These are phyloP conservation scores for Wallacemonas sp. DNA, from an alignment of 208 protist genomes.

Conservation along the genomic window DNA sequence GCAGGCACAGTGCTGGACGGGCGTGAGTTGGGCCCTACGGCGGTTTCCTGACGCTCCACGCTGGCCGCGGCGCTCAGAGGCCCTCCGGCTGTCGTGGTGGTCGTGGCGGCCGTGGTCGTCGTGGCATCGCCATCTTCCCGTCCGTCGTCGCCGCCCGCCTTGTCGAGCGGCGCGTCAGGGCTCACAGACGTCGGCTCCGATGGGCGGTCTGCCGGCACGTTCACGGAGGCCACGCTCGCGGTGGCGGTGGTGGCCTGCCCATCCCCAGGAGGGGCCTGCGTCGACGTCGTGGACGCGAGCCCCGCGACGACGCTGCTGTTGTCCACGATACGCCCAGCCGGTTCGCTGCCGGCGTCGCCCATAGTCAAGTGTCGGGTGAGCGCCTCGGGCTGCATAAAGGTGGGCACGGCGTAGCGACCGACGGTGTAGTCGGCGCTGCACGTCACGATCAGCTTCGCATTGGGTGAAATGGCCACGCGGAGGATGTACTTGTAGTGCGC, in stretches of 20 bases:
- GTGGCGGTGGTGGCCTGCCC: not conserved
- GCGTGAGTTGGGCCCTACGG: too few relatives aligned
- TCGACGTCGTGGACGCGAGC: not conserved
- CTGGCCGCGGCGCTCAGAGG: not conserved
- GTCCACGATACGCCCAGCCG: too few relatives aligned
- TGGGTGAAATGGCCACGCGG: slow-evolving; percentile 74
- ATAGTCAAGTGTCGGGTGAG: not conserved
- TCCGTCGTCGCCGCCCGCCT: too few relatives aligned
- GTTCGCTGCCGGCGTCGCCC: too few relatives aligned
- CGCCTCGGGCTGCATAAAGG: slow-evolving; percentile 24
- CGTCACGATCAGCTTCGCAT: slow-evolving; percentile 64
- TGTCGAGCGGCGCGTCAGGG: not conserved
- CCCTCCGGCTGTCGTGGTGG: not conserved
- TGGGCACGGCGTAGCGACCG: slow-evolving; percentile 68
- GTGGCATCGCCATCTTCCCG: too few relatives aligned
- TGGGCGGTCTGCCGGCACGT: not conserved
- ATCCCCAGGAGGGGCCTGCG: not conserved
- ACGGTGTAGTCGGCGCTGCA: slow-evolving; percentile 88
- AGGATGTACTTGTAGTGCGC: slow-evolving; percentile 92
- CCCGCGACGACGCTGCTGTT: not conserved
- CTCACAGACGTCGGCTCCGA: not conserved
- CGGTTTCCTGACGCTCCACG: too few relatives aligned
- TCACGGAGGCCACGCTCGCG: not conserved
- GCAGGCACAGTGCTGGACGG: not conserved
- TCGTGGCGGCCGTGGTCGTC: not conserved